These are phyloP conservation scores for Mucor lusitanicus DNA, from an alignment of 371 early-diverging fungal species.

Conservation along the genomic window DNA sequence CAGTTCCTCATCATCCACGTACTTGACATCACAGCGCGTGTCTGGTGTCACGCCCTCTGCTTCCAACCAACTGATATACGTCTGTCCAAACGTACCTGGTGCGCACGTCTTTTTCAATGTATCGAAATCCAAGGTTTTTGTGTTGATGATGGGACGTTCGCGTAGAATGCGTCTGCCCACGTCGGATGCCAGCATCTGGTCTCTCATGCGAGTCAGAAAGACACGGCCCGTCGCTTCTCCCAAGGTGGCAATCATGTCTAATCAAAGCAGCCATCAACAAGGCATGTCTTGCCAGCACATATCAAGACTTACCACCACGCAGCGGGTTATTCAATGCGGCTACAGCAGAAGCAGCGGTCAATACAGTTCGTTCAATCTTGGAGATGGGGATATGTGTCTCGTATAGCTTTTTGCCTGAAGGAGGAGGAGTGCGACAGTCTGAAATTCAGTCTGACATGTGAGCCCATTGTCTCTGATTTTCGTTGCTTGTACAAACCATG, in stretches of 20 bases:
- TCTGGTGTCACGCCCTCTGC: slow-evolving; percentile 82
- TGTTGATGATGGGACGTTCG: slow-evolving; percentile 77
- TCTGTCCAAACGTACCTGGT: slow-evolving; percentile 82
- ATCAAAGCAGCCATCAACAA: not conserved
- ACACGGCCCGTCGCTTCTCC: slow-evolving; percentile 86
- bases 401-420: slow-evolving; percentile 36
- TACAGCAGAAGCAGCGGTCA: slow-evolving; percentile 80
- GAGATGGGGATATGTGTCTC: slow-evolving; percentile 62
- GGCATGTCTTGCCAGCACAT: not conserved
- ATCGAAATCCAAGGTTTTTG: slow-evolving; percentile 65
- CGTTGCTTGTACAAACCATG: not conserved
- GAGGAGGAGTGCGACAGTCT: not conserved
- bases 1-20: slow-evolving; percentile 86
- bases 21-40: slow-evolving; percentile 80
- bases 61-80: slow-evolving; percentile 82
- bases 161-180: slow-evolving; percentile 84
- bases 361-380: slow-evolving; percentile 52
- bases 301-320: slow-evolving; percentile 64
- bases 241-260: slow-evolving; percentile 91
- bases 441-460: not conserved
- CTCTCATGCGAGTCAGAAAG: slow-evolving; percentile 69
- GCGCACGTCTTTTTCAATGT: slow-evolving; percentile 63
- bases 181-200: slow-evolving; percentile 75
- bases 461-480: not conserved
- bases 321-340: slow-evolving; percentile 77